phyloP scores from a whole-genome alignment of 192 early-diverging fungal species.

The Backusella sp. region DNA sequence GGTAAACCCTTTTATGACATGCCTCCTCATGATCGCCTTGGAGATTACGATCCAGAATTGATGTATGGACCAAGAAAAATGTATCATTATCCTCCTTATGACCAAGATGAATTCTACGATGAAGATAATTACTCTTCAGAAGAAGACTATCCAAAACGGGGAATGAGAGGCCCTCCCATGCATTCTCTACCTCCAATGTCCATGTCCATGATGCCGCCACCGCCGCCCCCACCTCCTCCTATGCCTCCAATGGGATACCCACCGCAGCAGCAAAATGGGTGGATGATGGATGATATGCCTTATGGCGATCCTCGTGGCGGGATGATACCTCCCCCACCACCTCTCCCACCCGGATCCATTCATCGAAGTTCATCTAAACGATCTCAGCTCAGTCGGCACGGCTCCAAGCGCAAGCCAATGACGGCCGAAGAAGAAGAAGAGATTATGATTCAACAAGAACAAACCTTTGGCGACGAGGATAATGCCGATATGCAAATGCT shows the following conservation, averaged over 20 bases:
- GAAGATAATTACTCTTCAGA: neutral
- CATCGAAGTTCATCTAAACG: neutral
- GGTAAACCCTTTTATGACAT: neutral
- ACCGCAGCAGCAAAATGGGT: neutral
- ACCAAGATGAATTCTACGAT: neutral
- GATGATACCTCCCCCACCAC: neutral
- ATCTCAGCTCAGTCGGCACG: neutral
- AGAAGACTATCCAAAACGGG: neutral
- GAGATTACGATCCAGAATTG: neutral
- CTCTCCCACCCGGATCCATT: neutral
- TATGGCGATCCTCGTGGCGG: constrained; percentile 6
- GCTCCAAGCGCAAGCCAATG: neutral
- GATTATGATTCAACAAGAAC: neutral
- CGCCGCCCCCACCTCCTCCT: neutral
- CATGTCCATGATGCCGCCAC: constrained; percentile 2
- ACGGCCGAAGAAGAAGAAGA: neutral
- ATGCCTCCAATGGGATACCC: neutral
- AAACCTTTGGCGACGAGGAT: neutral
- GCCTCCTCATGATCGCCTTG: neutral
- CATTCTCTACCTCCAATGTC: neutral
- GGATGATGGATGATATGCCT: constrained; percentile 13
- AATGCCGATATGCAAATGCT: constrained; percentile 6
- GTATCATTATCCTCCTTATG: neutral
- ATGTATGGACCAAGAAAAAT: neutral
- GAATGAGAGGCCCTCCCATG: neutral